Evolutionary conservation across 331 rosid species (phyloP), one percentile per base, ranked within the genome.

Genomic region (Quercus lobata): DNA sequence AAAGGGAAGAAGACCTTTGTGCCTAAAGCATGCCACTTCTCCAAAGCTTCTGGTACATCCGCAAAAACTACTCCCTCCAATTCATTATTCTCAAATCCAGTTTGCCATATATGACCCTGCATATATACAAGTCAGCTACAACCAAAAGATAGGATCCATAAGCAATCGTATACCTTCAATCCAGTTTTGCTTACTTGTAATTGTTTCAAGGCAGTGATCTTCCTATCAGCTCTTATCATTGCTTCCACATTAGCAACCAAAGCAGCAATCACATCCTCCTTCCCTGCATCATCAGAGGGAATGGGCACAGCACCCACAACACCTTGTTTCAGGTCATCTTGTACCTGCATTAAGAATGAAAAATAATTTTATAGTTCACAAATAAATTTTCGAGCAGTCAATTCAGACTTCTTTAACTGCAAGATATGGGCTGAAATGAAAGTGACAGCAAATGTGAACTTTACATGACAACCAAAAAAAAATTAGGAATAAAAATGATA

Each of bases 21-120:
- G 80, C 93, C 97, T 77, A 83, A 81, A 29, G 88, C 88, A 72
- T 93, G 88, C 97, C 99, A 95, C 85, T 88, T 93, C 82, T 87
- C 89, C 57, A 95, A 84, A 85, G 98, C 97, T 87, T 90, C 89
- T 25, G 99, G 97, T 53, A 93, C 98, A 78, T 95, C 99, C 73
- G 90, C 94, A 84, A 85, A 93, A 57, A 95, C 90, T 76, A 88
- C 85, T 69, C 99, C 99, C 83, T 90, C 84, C 86, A 95, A 76
- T 88, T 95, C 97, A 44, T 91, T 87, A 68, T 87, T 93, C 84
- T 88, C 92, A 79, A 66, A 95, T 79, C 99, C 99, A 72, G 93
- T 90, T 86, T 41, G 85, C 99, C 99, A 95, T 78, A 95, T 93
- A 84, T 93, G 99, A 80, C 99, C 99, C 99, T 95, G 93, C 75